Percentiles rank a stretch among this genome's conserved stretches.
Conservation (phyloP, 2,329 filamentous ascomycete genomes). For the Trichoderma sp. region DNA sequence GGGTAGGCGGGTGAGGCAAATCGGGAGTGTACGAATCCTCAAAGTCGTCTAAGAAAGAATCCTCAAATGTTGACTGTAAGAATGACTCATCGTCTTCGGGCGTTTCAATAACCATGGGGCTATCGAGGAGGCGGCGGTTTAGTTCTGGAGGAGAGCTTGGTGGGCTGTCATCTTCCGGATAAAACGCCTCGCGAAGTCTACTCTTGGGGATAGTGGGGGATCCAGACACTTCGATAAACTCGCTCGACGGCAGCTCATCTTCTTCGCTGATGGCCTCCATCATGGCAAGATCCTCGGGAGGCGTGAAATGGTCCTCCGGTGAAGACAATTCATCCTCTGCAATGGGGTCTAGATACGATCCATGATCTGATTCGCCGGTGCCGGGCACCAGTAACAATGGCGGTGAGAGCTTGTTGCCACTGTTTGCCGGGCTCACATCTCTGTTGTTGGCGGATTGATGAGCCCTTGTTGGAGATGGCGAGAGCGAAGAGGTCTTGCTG, state of each 20-base stretch:
- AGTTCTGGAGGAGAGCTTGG: slow-evolving; percentile 50
- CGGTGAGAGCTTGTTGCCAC: slow-evolving; percentile 8
- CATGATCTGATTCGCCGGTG: slow-evolving; percentile 4
- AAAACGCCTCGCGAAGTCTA: slow-evolving; percentile 35
- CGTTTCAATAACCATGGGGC: slow-evolving; percentile 46
- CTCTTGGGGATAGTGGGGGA: slow-evolving; percentile 40
- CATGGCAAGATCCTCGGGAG: slow-evolving; percentile 20
- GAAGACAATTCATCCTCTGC: slow-evolving; percentile 7
- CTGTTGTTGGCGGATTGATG: background rate
- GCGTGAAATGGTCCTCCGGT: background rate
- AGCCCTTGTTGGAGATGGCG: slow-evolving; percentile 24
- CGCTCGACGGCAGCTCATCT: slow-evolving; percentile 40
- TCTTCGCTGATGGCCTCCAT: slow-evolving; percentile 28
- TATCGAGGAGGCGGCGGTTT: slow-evolving; percentile 41
- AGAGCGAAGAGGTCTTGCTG: slow-evolving; percentile 23
- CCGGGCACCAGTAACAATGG: background rate
- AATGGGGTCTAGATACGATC: slow-evolving; percentile 12
- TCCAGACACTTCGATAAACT: slow-evolving; percentile 45
- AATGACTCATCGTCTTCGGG: slow-evolving; percentile 43
- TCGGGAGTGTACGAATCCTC: slow-evolving; percentile 44
- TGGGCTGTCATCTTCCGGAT: slow-evolving; percentile 46
- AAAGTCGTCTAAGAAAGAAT: slow-evolving; percentile 49
- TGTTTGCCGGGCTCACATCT: background rate
- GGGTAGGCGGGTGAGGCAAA: slow-evolving; percentile 28
- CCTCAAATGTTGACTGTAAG: slow-evolving; percentile 45